Conservation (phyloP, 768 basidiomycete species). For the Trametopsis cervina region DNA sequence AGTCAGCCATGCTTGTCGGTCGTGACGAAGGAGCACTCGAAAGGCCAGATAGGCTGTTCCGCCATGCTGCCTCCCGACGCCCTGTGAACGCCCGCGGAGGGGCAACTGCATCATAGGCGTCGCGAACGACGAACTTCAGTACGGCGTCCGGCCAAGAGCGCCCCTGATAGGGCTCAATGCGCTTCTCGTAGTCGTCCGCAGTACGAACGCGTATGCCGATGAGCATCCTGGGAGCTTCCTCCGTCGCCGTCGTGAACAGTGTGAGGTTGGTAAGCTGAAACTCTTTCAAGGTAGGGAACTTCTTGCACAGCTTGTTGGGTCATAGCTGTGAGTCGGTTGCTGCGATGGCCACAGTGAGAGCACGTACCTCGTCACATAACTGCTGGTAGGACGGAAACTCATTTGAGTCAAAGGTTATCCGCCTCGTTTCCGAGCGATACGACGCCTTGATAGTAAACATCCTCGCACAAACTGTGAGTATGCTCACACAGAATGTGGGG, state of each 20-base stretch:
- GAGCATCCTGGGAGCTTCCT: constrained; percentile 47
- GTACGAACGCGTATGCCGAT: constrained; percentile 54
- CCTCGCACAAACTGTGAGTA: constrained; percentile 25
- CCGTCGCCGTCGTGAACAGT: constrained; percentile 55
- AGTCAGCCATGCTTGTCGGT: background rate
- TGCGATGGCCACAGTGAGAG: background rate
- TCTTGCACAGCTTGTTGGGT: constrained; percentile 50
- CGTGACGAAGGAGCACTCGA: background rate
- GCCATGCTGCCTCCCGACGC: background rate
- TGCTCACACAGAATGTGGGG: constrained; percentile 14
- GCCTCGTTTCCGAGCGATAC: constrained; percentile 63
- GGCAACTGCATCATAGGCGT: constrained; percentile 21
- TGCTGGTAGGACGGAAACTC: constrained; percentile 59
- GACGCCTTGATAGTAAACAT: constrained; percentile 82
- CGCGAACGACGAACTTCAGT: constrained; percentile 56
- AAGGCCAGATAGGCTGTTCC: background rate
- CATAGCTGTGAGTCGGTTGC: constrained; percentile 1
- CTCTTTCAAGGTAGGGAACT: constrained; percentile 55
- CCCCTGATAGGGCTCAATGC: constrained; percentile 41
- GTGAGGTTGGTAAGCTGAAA: constrained; percentile 63
- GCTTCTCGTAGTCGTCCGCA: constrained; percentile 48
- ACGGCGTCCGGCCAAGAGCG: constrained; percentile 51
- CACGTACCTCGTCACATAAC: constrained; percentile 54
- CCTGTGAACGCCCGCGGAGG: too few species aligned
- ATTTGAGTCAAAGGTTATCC: constrained; percentile 46